Evolutionary conservation across 1,284 basidiomycete species (phyloP), one percentile per base, ranked within the genome.

Genomic region (Tylopilus sp.): DNA sequence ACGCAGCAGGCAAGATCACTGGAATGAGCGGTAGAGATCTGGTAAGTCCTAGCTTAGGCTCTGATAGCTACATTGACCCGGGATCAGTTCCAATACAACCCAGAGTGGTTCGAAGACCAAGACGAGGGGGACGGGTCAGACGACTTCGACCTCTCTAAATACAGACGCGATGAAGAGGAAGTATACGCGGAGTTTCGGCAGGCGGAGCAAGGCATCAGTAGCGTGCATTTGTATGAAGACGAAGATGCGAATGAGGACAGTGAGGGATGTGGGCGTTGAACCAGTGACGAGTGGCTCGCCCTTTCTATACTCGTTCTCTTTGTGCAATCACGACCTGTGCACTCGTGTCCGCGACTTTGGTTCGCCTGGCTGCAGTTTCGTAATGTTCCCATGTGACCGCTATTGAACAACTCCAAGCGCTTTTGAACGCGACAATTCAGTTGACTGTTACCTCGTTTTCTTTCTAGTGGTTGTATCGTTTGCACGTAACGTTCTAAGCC

Each of bases 11-110:
- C 59, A 97, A 97, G 82, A 85, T 77, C 69, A 81, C 76, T 33
- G 96, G 95, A 47, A 91, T 99, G 89, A 92, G 89, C 54, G 95
- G 95, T 48, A 81, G 93, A 71, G 96, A 99, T 73, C 76, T 99
- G 70, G 91, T 93, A 60, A 64, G 81, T 73, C 29, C 30, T 44
- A 35, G 34, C 43, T 49, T 18, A 55, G 7, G 35, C 48, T 26
- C 34, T 17, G 31, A 51, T 26, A 29, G 35, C 40, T 21, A 40
- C 20, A 48, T 33, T 59, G 33, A 56, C 51, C 48, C 41, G 52
- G 58, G 34, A 49, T 8, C 57, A 90, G 89, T 95, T 95, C 79
- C 85, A 91, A 70, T 94, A 92, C 78, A 94, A 97, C 69, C 91
- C 93, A 15, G 91, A 98, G 63, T 89, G 95, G 84, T 93, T 95